phyloP scores from a whole-genome alignment of 306 rosid genomes.

The Castanea sativa region DNA sequence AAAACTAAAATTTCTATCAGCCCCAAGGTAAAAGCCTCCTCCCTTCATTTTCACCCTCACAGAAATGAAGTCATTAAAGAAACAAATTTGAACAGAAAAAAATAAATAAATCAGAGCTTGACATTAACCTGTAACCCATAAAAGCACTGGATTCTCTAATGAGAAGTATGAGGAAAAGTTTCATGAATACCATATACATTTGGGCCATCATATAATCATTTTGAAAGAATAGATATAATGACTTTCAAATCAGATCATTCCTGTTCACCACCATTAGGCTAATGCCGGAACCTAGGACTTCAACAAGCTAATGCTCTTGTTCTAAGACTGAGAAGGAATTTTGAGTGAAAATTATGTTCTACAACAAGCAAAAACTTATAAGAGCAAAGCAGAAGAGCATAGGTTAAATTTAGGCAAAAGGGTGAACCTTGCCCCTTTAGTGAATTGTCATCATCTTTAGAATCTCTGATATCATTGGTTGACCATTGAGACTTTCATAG shows the following conservation, averaged over 20 bases:
- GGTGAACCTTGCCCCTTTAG: background rate
- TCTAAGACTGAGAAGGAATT: background rate
- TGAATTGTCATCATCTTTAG: background rate
- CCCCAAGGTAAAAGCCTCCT: background rate
- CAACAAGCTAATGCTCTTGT: background rate
- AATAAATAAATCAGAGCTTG: background rate
- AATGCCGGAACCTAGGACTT: background rate
- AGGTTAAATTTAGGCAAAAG: background rate
- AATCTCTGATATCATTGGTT: background rate
- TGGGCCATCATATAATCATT: background rate
- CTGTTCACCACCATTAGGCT: background rate
- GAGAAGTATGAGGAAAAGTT: background rate
- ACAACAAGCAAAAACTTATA: background rate
- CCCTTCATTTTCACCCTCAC: background rate
- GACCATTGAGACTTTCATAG: background rate
- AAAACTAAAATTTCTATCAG: background rate
- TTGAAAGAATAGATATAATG: background rate
- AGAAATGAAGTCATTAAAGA: background rate
- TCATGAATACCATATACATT: background rate
- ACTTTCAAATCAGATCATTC: background rate
- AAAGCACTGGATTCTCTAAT: background rate
- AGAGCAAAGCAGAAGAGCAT: background rate
- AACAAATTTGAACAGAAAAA: background rate
- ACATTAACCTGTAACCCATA: background rate
- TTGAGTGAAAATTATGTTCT: background rate